Evolutionary conservation across 2,329 filamentous ascomycete species (phyloP).

Genomic region (Beauveria brongniartii): DNA sequence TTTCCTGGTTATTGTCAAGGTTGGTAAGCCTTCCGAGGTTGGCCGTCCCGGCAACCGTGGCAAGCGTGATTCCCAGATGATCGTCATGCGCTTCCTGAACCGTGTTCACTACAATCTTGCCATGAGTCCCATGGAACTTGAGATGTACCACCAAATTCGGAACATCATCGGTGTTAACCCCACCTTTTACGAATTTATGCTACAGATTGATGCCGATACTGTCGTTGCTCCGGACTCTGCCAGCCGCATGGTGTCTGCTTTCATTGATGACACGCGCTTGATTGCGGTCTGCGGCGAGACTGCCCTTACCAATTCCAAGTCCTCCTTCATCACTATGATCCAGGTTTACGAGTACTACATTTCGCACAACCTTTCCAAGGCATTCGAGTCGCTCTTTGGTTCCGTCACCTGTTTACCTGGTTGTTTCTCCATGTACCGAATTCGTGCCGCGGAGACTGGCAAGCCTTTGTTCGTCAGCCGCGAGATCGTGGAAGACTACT

Average conservation of each 20-base stretch:
- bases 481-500: constrained; percentile 80
- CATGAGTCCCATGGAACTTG: constrained; percentile 93
- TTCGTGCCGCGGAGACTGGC: constrained; percentile 85
- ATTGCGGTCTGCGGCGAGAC: constrained; percentile 95
- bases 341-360: constrained; percentile 99
- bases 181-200: constrained; percentile 93
- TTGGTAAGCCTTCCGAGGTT: constrained; percentile 96
- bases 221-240: constrained; percentile 84
- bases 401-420: constrained; percentile 96
- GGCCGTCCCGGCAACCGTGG: constrained; percentile 92
- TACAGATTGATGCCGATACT: constrained; percentile 97
- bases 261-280: constrained; percentile 85
- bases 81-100: constrained; percentile 98
- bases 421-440: constrained; percentile 99
- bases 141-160: constrained; percentile 97
- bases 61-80: constrained; percentile 98
- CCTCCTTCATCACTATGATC: constrained; percentile 95
- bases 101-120: constrained; percentile 94
- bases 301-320: constrained; percentile 82
- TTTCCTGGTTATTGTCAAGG: constrained; percentile 93
- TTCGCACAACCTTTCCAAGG: constrained; percentile 93
- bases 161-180: constrained; percentile 99
- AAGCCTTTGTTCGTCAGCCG: constrained; percentile 95
- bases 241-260: constrained; percentile 84
- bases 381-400: constrained; percentile 94